A percentile compares a stretch with the other conserved stretches of the same genome.
Evolutionary conservation across 768 basidiomycete species (phyloP).

Genomic region (Boletus speciosus): DNA sequence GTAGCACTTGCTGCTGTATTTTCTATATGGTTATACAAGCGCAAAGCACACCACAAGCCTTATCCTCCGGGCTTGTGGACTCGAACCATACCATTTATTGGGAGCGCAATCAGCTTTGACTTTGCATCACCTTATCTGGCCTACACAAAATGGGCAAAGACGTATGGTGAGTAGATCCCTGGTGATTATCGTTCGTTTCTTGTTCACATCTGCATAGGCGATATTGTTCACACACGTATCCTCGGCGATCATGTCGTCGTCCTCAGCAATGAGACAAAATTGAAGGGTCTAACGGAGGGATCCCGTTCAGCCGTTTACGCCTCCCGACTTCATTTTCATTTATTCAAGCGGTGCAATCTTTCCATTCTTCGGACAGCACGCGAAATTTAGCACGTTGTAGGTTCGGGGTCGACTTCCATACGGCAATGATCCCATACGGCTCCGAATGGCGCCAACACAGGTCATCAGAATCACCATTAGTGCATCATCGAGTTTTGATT

Average conservation of each 20-base stretch:
- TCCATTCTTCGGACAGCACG: not conserved
- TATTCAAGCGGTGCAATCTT: not conserved
- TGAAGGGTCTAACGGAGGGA: not conserved
- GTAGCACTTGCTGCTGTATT: not conserved
- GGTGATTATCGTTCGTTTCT: not conserved
- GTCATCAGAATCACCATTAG: not conserved
- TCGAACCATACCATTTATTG: not conserved
- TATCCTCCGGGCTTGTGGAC: slow-evolving; percentile 1
- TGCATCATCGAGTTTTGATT: not conserved
- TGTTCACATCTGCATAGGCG: not conserved
- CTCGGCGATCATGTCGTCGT: slow-evolving; percentile 1
- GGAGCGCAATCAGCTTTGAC: not conserved
- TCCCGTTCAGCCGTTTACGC: not conserved
- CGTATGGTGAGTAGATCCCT: not conserved
- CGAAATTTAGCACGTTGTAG: not conserved
- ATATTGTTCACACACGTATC: not conserved
- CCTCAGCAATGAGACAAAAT: not conserved
- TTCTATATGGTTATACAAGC: not conserved
- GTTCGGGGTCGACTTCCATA: slow-evolving; percentile 3
- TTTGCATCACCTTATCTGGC: not conserved
- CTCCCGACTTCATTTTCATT: not conserved
- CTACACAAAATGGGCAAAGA: not conserved
- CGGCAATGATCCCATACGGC: slow-evolving; percentile 2
- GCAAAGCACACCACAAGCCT: not conserved
- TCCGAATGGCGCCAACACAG: slow-evolving; percentile 3